Evolutionary conservation across 306 rosid genomes (phyloP), one percentile per base, ranked within the genome.

Genomic region (Quercus bicolor): DNA sequence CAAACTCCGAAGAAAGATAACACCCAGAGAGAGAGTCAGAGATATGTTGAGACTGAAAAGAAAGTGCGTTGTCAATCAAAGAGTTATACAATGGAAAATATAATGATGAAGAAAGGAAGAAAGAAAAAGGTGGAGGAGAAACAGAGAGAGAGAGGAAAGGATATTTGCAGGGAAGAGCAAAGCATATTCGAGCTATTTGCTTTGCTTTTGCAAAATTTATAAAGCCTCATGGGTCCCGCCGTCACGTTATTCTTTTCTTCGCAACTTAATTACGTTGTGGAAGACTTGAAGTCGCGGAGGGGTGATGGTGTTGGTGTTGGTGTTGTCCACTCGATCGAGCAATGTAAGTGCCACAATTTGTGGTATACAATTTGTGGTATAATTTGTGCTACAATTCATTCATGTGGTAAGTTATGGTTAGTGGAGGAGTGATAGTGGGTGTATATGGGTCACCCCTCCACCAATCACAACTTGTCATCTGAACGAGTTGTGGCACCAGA

Each of bases 141-240:
- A 40, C 45, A 40, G 69, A 43, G 2, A 5, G 37, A 34, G n/a
- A 48, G 83, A 82, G 84, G 66, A 86, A 85, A 54, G 81, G 86
- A 79, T 84, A 83, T 81, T 55, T 79, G 85, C 64, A 37, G 61
- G 74, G 75, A 77, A 64, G 87, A 74, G 87, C 66, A 84, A 89
- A 83, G 97, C 88, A 91, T 87, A 87, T 91, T 89, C 97, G 68
- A 6, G 68, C n/a, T 45, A 40, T 53, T 56, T 9, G 68, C 52
- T 48, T 15, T 24, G 31, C 29, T 28, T 60, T 13, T 23, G 24
- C 4, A 3, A 59, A 8, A 21, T 2, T 8, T 23, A 11, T 8
- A 23, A 11, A 6, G 34, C 10, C 10, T 16, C 20, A 48, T 31
- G 76, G 73, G 74, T 2, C 74, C 66, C 79, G 2, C 24, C 53